These are phyloP conservation scores for Phanerochaete carnosa DNA, from an alignment of 768 basidiomycete species.

Conservation along the genomic window DNA sequence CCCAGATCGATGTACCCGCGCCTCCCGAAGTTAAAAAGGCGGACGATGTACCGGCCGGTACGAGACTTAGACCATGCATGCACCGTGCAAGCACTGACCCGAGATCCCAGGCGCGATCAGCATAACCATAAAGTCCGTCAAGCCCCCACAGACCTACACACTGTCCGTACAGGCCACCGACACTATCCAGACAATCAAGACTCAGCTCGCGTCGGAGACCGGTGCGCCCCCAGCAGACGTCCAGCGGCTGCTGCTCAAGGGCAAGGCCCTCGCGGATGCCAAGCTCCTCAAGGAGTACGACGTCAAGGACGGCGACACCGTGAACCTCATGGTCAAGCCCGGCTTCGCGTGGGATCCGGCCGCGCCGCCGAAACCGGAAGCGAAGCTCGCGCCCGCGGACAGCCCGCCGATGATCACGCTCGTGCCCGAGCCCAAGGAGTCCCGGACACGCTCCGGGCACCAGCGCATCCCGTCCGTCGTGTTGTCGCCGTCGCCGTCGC, in stretches of 20 bases:
- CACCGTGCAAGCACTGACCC: neutral
- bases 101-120: slow-evolving; percentile 42
- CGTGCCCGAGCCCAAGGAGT: slow-evolving; percentile 16
- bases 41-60: slow-evolving; percentile 31
- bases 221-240: slow-evolving; percentile 74
- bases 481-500: slow-evolving; percentile 71
- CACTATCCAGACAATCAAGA: slow-evolving; percentile 77
- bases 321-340: slow-evolving; percentile 87
- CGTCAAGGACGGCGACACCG: slow-evolving; percentile 72
- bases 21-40: slow-evolving; percentile 51
- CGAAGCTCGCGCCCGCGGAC: neutral
- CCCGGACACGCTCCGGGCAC: slow-evolving; percentile 42
- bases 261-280: slow-evolving; percentile 86
- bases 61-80: slow-evolving; percentile 1
- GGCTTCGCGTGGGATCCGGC: slow-evolving; percentile 64
- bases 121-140: slow-evolving; percentile 87
- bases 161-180: slow-evolving; percentile 79
- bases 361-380: slow-evolving; percentile 6
- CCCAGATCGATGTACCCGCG: slow-evolving; percentile 55
- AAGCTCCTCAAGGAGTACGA: slow-evolving; percentile 92
- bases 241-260: slow-evolving; percentile 88
- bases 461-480: slow-evolving; percentile 75
- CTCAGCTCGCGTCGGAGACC: slow-evolving; percentile 61
- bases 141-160: slow-evolving; percentile 76
- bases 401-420: slow-evolving; percentile 16